Evolutionary conservation across 1,284 basidiomycete genomes (phyloP).

Genomic region (Inonotus hispidus): DNA sequence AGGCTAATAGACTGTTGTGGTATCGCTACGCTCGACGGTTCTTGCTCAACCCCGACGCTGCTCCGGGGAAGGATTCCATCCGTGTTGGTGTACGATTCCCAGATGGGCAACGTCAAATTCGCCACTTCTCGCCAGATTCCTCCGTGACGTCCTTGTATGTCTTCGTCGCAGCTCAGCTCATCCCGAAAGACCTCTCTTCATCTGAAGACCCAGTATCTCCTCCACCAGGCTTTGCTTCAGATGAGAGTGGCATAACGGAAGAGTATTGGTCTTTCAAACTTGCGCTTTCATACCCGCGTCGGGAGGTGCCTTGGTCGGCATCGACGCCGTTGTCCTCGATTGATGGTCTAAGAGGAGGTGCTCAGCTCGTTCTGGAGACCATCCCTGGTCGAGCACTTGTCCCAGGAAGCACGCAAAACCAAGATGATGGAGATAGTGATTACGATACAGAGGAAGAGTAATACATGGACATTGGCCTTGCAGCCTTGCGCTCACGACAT

Average conservation of each 20-base stretch:
- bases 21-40: slow-evolving; percentile 30
- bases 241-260: slow-evolving; percentile 39
- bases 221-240: slow-evolving; percentile 26
- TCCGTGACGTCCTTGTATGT: slow-evolving; percentile 62
- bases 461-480: not conserved
- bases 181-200: slow-evolving; percentile 32
- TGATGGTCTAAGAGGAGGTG: slow-evolving; percentile 52
- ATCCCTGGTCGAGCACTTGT: slow-evolving; percentile 24
- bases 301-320: slow-evolving; percentile 50
- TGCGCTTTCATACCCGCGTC: slow-evolving; percentile 63
- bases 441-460: slow-evolving; percentile 58
- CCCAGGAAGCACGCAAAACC: slow-evolving; percentile 18
- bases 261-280: slow-evolving; percentile 73
- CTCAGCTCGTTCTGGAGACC: slow-evolving; percentile 68
- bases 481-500: not conserved
- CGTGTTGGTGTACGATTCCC: slow-evolving; percentile 67
- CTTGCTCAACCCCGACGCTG: slow-evolving; percentile 18
- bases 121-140: slow-evolving; percentile 47
- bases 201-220: slow-evolving; percentile 40
- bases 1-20: slow-evolving; percentile 40
- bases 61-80: slow-evolving; percentile 32
- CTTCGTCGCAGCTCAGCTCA: slow-evolving; percentile 55
- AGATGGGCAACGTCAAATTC: slow-evolving; percentile 53
- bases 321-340: slow-evolving; percentile 44
- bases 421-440: slow-evolving; percentile 41